Evolutionary conservation across 1,139 yeast genomes (phyloP).

Genomic region (Scheffersomyces parashehatae): DNA sequence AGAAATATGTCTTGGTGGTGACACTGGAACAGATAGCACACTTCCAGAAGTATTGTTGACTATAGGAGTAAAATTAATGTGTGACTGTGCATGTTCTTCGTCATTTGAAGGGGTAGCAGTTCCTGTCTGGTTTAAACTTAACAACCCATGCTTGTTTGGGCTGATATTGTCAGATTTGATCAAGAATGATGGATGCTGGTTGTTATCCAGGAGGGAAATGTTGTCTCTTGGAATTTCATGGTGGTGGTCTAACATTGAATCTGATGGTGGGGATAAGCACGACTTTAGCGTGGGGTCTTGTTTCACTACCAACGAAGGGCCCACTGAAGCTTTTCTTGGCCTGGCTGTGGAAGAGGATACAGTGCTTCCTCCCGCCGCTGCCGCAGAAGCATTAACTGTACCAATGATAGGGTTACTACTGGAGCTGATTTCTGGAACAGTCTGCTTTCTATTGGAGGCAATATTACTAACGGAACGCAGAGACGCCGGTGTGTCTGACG

Average conservation of each 20-base stretch:
- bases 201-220: not conserved
- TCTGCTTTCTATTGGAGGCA: no score
- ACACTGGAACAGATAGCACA: constrained; percentile 8
- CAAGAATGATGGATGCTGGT: constrained; percentile 21
- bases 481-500: no score
- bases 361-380: no score
- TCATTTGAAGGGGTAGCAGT: constrained; percentile 6
- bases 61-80: constrained; percentile 6
- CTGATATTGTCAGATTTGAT: constrained; percentile 21
- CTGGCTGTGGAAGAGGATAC: not conserved
- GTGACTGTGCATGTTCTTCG: constrained; percentile 8
- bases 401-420: no score
- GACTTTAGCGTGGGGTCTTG: constrained; percentile 25
- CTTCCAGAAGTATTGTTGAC: constrained; percentile 4
- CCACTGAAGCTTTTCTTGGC: not conserved
- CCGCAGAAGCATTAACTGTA: no score
- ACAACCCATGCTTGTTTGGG: constrained; percentile 25
- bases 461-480: no score
- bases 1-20: constrained; percentile 3
- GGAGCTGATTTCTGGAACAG: no score
- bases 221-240: constrained; percentile 1
- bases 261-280: constrained; percentile 19
- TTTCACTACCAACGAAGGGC: constrained; percentile 17
- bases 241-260: constrained; percentile 2
- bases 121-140: constrained; percentile 6